Evolutionary conservation across 2,329 filamentous ascomycete genomes (phyloP), one percentile per base, ranked within the genome.

Genomic region (Trichophyton simii): DNA sequence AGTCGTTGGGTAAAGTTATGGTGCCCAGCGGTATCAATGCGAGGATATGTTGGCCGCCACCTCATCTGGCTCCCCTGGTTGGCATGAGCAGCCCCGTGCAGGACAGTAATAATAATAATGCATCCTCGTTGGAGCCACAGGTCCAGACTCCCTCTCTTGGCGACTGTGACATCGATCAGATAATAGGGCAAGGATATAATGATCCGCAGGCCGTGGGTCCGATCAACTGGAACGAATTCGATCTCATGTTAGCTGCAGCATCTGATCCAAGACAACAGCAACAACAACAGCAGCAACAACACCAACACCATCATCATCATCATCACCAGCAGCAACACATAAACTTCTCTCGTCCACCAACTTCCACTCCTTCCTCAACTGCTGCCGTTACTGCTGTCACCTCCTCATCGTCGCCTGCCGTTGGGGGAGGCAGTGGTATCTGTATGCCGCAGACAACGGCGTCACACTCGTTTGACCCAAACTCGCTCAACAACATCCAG

Each of bases 201-300:
- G 46, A 44, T 34, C 9, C 50, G 28, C 46, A 55, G 34, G 18
- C 42, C 20, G 50, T n/a, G 22, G 13, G 48, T 60, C 11, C 58
- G 13, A 62, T 66, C 38, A 61, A 66, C 42, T 75, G 72, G 72
- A 74, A 74, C 68, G 72, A 72, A 18, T 75, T 75, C 58, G 72
- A 74, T 65, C 62, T 64, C 50, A 64, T 73, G 63, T 62, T 74
- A 61, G 70, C 70, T 55, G 67, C 66, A 9, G 42, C 57, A 6
- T 46, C 42, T 2, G 57, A 59, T 31, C 57, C 42, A 46, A 46
- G 57, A 31, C 38, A 48, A 13, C 57, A 25, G 15, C 34, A 36
- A 7, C 36, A 58, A 13, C 28, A 36, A 1, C 55, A 36, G 2
- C 55, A 58, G 0, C 42, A 44, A 18, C 42, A 46, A 9, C 42